A percentile compares a stretch with the other conserved stretches of the same genome.
These are phyloP conservation scores for Amylocystis lapponica DNA, from an alignment of 768 basidiomycete genomes.

Conservation along the genomic window DNA sequence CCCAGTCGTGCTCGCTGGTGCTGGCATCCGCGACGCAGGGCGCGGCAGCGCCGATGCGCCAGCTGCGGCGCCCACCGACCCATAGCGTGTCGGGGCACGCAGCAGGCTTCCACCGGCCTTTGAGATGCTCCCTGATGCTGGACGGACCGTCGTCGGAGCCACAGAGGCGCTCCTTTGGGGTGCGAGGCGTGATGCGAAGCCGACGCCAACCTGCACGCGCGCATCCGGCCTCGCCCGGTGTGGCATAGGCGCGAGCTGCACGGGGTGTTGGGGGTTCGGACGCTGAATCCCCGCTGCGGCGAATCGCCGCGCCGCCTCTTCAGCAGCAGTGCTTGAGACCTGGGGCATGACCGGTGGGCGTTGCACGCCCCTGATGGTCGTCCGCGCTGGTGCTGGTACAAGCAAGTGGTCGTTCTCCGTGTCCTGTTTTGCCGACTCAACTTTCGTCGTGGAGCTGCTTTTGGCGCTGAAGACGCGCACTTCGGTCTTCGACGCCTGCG, in stretches of 20 bases:
- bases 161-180: neutral
- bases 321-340: neutral
- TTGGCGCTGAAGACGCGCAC: neutral
- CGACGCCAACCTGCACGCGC: no score
- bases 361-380: conserved; percentile 21
- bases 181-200: no score
- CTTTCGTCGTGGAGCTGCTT: no score
- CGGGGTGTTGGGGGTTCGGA: conserved; percentile 7
- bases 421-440: no score
- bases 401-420: no score
- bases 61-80: neutral
- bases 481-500: neutral
- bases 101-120: neutral
- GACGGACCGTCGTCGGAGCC: neutral
- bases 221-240: neutral
- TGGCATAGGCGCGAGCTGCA: neutral
- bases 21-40: conserved; percentile 18
- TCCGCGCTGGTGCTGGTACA: conserved; percentile 5
- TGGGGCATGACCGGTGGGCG: conserved; percentile 19
- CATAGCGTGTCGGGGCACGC: neutral
- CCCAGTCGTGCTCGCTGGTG: conserved; percentile 1
- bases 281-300: conserved; percentile 12
- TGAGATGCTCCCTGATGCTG: neutral
- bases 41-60: conserved; percentile 14
- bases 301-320: conserved; percentile 7